Percentiles rank a stretch among this genome's conserved stretches.
phyloP scores from a whole-genome alignment of 2,329 filamentous ascomycete genomes.

The Orbilia ellipsospora region DNA sequence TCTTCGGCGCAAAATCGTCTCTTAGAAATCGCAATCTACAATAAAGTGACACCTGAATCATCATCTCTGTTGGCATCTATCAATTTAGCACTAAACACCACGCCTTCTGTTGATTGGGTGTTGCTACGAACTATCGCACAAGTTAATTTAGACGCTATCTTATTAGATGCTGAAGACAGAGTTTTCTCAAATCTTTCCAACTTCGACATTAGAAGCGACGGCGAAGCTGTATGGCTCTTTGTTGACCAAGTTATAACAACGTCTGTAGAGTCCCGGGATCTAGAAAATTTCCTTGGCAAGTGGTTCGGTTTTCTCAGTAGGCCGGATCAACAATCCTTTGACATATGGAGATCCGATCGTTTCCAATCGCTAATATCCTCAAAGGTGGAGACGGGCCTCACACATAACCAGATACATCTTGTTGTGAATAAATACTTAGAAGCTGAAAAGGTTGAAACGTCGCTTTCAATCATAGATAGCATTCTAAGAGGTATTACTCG shows the following conservation, averaged over 20 bases:
- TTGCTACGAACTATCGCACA: constrained; percentile 31
- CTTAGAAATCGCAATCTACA: constrained; percentile 38
- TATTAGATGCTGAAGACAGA: constrained; percentile 18
- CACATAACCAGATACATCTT: constrained; percentile 31
- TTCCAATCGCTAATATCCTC: constrained; percentile 43
- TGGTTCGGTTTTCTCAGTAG: constrained; percentile 25
- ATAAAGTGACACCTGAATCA: constrained; percentile 34
- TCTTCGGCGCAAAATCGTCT: constrained; percentile 25
- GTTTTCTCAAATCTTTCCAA: constrained; percentile 36
- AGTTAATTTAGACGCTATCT: constrained; percentile 41
- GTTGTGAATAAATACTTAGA: constrained; percentile 18
- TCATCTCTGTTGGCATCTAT: constrained; percentile 20
- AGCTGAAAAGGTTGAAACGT: not conserved
- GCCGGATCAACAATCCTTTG: not conserved
- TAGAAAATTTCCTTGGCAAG: constrained; percentile 32
- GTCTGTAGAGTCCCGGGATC: constrained; percentile 40
- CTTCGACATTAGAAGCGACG: constrained; percentile 10
- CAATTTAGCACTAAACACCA: constrained; percentile 21
- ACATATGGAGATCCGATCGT: constrained; percentile 33
- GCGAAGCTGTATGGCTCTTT: constrained; percentile 35
- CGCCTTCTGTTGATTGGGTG: constrained; percentile 23
- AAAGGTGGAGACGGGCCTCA: constrained; percentile 32
- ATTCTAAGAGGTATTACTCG: constrained; percentile 35
- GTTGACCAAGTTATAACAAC: constrained; percentile 22
- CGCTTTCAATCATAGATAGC: constrained; percentile 40